Evolutionary conservation across 2,329 filamentous ascomycete species (phyloP), one percentile per base, ranked within the genome.

Genomic region (Penicillium sp.): DNA sequence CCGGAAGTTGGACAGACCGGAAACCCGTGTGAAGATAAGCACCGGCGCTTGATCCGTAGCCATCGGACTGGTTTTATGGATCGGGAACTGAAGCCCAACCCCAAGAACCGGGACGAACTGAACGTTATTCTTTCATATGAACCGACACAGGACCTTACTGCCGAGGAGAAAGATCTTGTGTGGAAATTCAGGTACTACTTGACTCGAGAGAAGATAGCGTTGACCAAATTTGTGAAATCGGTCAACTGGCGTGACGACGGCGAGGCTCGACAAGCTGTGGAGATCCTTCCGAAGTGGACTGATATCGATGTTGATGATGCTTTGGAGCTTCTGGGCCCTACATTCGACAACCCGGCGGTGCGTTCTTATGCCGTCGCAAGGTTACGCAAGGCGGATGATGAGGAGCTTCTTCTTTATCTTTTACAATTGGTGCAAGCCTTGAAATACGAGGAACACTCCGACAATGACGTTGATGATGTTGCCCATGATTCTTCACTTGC

Each of bases 121-220:
- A 96, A 98, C 70, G 81, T 86, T 45, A 93, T 99, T 64, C 87
- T 98, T 79, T 88, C 90, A 2, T 97, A 97, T 69, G 92, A 93
- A 7, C 95, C 95, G 3, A 96, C 93, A 0, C 92, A 97, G 61
- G 85, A 90, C 48, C 81, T 99, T 24, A 91, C 87, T 1, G 86
- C 91, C 0, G 93, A 97, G 71, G 95, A 99, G 74, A 96, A 96
- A 70, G 95, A 99, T 74, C 82, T 97, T 51, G 87, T 99, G 21
- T 99, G 96, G 96, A 95, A 96, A 68, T 99, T 98, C 78, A 85
- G 95, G 57, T 96, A 98, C 74, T 93, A 97, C 73, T 77, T 99
- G 22, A 95, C 93, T 1, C 84, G 92, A 56, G 93, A 99, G 72
- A 99, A 99, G 75, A 82, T 89, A 67, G 90, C 93, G 2, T 81